phyloP scores from a whole-genome alignment of 2,329 filamentous ascomycete species.

The Apiospora rasikravindrae region DNA sequence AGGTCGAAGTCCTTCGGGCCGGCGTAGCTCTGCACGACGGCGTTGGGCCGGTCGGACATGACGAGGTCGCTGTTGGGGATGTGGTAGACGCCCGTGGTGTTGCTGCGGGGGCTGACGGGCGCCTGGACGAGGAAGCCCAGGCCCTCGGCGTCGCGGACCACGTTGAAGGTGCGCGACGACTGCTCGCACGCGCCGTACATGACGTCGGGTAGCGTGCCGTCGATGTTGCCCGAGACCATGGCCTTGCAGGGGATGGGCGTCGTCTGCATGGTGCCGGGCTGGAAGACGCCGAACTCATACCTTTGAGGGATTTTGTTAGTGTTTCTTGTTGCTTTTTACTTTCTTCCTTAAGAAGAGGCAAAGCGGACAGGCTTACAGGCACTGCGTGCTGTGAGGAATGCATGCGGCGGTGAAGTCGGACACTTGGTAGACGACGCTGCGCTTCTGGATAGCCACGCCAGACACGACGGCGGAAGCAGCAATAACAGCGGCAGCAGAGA shows the following conservation, averaged over 20 bases:
- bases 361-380: not conserved
- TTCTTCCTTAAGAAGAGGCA: not conserved
- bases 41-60: constrained; percentile 10
- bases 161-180: constrained; percentile 18
- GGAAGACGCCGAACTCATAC: constrained; percentile 15
- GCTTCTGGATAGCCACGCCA: constrained; percentile 8
- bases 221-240: not conserved
- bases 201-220: constrained; percentile 5
- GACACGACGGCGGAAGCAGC: constrained; percentile 5
- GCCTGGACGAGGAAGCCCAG: constrained; percentile 6
- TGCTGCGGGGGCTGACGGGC: not conserved
- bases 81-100: constrained; percentile 12
- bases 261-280: constrained; percentile 9
- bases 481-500: not conserved
- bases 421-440: constrained; percentile 3
- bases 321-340: not conserved
- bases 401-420: constrained; percentile 11
- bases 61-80: constrained; percentile 18
- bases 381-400: constrained; percentile 14
- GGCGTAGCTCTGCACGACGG: constrained; percentile 7
- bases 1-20: constrained; percentile 8
- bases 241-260: constrained; percentile 13
- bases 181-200: not conserved
- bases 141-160: constrained; percentile 16
- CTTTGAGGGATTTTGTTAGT: not conserved